phyloP scores from a whole-genome alignment of 306 rosid species.

The Quercus variabilis region DNA sequence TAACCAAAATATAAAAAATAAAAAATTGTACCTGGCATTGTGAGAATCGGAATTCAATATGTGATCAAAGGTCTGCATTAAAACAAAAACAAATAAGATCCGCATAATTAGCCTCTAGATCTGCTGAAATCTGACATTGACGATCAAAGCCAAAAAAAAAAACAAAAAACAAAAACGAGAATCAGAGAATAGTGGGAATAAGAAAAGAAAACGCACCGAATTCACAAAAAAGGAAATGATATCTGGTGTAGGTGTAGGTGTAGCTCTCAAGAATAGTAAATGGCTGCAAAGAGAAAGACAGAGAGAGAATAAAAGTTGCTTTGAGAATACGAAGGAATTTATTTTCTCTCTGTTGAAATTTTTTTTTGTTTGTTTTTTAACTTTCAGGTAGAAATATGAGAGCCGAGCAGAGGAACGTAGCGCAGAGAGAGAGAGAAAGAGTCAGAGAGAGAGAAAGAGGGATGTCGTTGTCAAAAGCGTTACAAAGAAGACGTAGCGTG shows the following conservation, averaged over 20 bases:
- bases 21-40: constrained; percentile 55
- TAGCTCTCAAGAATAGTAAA: too few species aligned
- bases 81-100: constrained; percentile 1
- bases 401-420: constrained; percentile 9
- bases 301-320: constrained; percentile 18
- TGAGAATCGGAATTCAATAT: constrained; percentile 6
- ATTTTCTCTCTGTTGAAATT: background rate
- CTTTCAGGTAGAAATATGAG: constrained; percentile 23
- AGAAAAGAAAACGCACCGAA: background rate
- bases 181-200: background rate
- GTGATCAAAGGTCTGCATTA: constrained; percentile 43
- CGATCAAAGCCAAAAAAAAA: too few species aligned
- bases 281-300: background rate
- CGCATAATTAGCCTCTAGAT: background rate
- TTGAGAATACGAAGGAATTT: constrained; percentile 39
- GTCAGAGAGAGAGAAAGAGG: constrained; percentile 1
- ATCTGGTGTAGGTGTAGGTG: too few species aligned
- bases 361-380: background rate
- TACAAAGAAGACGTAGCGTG: constrained; percentile 48
- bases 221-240: background rate
- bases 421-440: background rate
- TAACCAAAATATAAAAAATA: background rate
- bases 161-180: background rate
- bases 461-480: constrained; percentile 48
- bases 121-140: constrained; percentile 11